These are phyloP conservation scores for Thraustotheca clavata DNA, from an alignment of 352 stramenopile genomes.

Conservation along the genomic window DNA sequence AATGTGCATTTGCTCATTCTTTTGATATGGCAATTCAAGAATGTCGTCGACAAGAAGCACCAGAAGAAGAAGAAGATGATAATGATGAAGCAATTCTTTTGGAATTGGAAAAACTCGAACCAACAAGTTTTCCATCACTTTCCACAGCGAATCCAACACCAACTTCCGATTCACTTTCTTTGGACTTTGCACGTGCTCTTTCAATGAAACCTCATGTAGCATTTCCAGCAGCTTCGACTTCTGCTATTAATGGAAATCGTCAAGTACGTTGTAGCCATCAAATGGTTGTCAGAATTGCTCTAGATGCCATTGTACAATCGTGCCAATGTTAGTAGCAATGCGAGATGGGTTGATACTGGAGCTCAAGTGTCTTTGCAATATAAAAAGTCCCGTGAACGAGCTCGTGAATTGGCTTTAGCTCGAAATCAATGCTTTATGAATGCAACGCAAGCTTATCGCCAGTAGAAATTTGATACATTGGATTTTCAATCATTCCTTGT, in stretches of 20 bases:
- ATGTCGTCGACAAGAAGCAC: conserved; percentile 21
- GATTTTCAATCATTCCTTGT: conserved; percentile 8
- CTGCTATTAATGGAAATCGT: not conserved
- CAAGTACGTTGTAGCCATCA: not conserved
- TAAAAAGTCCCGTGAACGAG: conserved; percentile 58
- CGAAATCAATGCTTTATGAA: conserved; percentile 85
- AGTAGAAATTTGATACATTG: conserved; percentile 27
- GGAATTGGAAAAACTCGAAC: conserved; percentile 61
- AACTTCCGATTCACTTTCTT: conserved; percentile 32
- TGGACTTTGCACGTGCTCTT: conserved; percentile 77
- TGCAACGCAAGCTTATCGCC: conserved; percentile 72
- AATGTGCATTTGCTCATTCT: conserved; percentile 77
- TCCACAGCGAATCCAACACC: conserved; percentile 22
- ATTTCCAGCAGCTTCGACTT: conserved; percentile 10
- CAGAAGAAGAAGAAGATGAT: conserved; percentile 58
- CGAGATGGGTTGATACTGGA: conserved; percentile 66
- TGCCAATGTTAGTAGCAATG: conserved; percentile 30
- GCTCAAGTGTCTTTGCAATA: conserved; percentile 56
- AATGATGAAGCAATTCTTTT: conserved; percentile 31
- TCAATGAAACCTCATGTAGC: conserved; percentile 36
- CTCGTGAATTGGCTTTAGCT: conserved; percentile 69
- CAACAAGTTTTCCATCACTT: conserved; percentile 76
- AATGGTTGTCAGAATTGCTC: not conserved
- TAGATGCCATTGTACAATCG: conserved; percentile 45
- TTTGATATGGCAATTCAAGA: conserved; percentile 39